Evolutionary conservation across 2,329 filamentous ascomycete species (phyloP).

Genomic region (Cadophora sp.): DNA sequence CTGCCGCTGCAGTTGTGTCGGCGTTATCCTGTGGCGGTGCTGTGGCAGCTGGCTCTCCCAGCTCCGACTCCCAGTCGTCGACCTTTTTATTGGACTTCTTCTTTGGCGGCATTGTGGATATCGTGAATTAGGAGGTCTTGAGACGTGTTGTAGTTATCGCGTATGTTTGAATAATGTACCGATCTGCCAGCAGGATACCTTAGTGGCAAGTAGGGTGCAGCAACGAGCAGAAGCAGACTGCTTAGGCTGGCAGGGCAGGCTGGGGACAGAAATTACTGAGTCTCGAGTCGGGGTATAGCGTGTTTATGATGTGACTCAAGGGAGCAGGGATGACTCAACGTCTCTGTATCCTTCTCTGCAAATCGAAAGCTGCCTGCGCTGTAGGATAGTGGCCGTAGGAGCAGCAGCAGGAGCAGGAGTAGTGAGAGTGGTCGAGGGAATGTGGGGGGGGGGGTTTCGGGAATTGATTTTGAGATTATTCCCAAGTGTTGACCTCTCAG

Average conservation of each 20-base stretch:
- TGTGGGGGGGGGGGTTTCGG: neutral
- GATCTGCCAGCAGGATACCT: constrained; percentile 11
- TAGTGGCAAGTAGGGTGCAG: constrained; percentile 3
- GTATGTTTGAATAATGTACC: neutral
- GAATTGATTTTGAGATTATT: constrained; percentile 15
- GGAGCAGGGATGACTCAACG: neutral
- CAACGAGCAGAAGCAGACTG: neutral
- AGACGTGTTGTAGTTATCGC: neutral
- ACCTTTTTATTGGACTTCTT: constrained; percentile 90
- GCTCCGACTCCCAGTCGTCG: constrained; percentile 94
- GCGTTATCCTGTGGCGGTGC: constrained; percentile 60
- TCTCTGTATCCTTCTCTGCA: neutral
- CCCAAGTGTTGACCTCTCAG: constrained; percentile 5
- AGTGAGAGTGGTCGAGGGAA: neutral
- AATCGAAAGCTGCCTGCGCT: neutral
- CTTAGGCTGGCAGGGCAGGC: neutral
- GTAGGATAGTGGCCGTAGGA: no score
- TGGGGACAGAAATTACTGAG: neutral
- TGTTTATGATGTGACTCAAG: neutral
- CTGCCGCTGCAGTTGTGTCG: constrained; percentile 54
- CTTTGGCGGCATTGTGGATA: constrained; percentile 79
- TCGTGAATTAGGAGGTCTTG: neutral
- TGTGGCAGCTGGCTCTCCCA: constrained; percentile 72
- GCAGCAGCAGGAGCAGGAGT: neutral
- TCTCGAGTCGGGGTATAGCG: neutral